Evolutionary conservation across 371 early-diverging fungal genomes (phyloP), one percentile per base, ranked within the genome.

Genomic region (Chytridium lagenaria): DNA sequence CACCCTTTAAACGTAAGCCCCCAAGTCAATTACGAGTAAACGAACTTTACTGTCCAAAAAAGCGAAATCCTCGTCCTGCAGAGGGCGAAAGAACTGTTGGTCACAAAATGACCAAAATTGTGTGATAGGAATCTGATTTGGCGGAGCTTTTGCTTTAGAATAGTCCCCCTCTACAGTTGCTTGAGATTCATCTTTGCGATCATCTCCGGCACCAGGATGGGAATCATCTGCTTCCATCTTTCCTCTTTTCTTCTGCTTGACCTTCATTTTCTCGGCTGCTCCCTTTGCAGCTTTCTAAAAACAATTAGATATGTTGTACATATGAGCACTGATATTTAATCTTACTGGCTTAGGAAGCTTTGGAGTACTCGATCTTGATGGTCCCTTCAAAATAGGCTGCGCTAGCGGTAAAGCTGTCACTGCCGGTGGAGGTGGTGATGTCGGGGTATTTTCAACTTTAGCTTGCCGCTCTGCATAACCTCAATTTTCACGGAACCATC

Each of bases 41-140:
- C 70, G 31, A 66, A 75, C 75, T 69, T 85, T 83, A 68, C 84
- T 79, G 73, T 92, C 84, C 50, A 96, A 77, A 61, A 87, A 88
- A 2, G 78, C 70, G 19, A 94, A 74, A 75, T 96, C 97, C 3
- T 92, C 91, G 68, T 94, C 94, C 15, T 88, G 86, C 44, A 95
- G 78, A 30, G 85, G 85, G 2, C 94, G 83, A 73, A 94, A 93
- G 77, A 91, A 95, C 66, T 94, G 93, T 1, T 44, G 22, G 36
- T 96, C 97, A 67, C 91, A 80, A 12, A 91, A 90, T 3, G 85
- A 71, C 92, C 93, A 94, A 75, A 93, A 96, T 1, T 90, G 89
- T 22, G 86, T 81, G 36, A 94, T 89, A 2, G 93, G 92, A 16
- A 95, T 88, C 78, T 95, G 95, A 73, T 92, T 92, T 50, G 89